A percentile compares a stretch with the other conserved stretches of the same genome.
phyloP scores from a whole-genome alignment of 2,329 filamentous ascomycete species.

The Nothophoma quercina region DNA sequence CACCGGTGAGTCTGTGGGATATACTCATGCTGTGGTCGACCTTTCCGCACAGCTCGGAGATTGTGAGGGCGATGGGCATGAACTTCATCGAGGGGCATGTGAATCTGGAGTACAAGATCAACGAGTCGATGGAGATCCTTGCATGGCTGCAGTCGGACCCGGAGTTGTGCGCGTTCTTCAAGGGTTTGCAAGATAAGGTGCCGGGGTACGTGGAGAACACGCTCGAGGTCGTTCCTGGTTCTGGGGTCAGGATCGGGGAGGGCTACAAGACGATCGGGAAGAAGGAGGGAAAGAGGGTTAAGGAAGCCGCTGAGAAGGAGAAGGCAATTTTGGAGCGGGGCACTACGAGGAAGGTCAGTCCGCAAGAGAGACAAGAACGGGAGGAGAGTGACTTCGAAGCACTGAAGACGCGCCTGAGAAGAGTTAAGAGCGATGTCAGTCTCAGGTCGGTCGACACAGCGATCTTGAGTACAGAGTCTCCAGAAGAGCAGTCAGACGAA shows the following conservation, averaged over 20 bases:
- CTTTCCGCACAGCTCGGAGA: slow-evolving; percentile 19
- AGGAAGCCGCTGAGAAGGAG: not conserved
- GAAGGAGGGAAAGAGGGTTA: not conserved
- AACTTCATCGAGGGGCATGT: slow-evolving; percentile 26
- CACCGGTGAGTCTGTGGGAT: slow-evolving; percentile 15
- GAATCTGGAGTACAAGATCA: slow-evolving; percentile 10
- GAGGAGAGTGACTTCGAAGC: not conserved
- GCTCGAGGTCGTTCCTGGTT: not conserved
- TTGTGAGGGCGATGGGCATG: slow-evolving; percentile 23
- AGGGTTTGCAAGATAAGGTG: not conserved
- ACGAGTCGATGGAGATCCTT: not conserved
- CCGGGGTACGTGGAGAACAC: not conserved
- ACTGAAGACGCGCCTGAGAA: slow-evolving; percentile 2
- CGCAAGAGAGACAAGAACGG: not conserved
- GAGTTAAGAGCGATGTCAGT: slow-evolving; percentile 14
- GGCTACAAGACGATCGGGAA: not conserved
- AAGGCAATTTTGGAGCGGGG: not conserved
- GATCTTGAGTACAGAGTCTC: slow-evolving; percentile 6
- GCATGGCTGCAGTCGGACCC: slow-evolving; percentile 1
- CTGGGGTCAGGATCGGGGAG: not conserved
- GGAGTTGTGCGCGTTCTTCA: slow-evolving; percentile 3
- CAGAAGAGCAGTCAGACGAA: not conserved
- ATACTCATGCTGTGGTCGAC: slow-evolving; percentile 26
- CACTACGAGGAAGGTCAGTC: slow-evolving; percentile 6
- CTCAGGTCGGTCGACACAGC: slow-evolving; percentile 20